Base-by-base conservation (phyloP, 1,284 basidiomycete genomes). In the Mycena citricolor region DNA sequence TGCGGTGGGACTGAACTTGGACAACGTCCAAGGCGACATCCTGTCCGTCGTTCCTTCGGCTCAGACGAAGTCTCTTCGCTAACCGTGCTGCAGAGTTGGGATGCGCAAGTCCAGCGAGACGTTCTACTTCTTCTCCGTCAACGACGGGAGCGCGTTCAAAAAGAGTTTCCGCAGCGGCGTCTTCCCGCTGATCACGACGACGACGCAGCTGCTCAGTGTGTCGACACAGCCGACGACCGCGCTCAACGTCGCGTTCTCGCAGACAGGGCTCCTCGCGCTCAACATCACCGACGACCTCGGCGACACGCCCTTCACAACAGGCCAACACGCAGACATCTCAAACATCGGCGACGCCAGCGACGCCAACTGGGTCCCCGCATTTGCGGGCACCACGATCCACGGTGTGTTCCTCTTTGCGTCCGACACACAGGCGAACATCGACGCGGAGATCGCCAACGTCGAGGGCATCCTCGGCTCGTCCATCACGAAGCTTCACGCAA, bases 11-110 rank as follows among this genome's bases (percentile, higher is more conserved):
- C 35, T 45, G 25, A 45, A 74, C 49, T 64, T 70, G 30, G 58
- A 59, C 41, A 71, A 75, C 51, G 68, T 76, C 52, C 73, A 76
- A 56, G 73, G 72, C 25, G 74, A 75, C 49, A 71, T 75, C 42
- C 56, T 75, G 74, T 73, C 52, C 41, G 69, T 46, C 6, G 13
- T 17, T 37, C 16, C 17, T 23, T 29, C 17, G 44, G 12, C 37
- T 19, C 23, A 36, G 34, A 14, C 22, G 24, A 16, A 23, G n/a
- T n/a, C n/a, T n/a, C n/a, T n/a, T n/a, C n/a, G n/a, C n/a, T n/a
- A n/a, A n/a, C n/a, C n/a, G 19, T 49, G 29, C 12, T 25, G 11
- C 31, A 63, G 62, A 13, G 44, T 61, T 25, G 61, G 61, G 5
- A 60, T 62, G 57, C 58, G 56, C 51, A 66, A 65, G 54, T 54